Conservation (phyloP, 768 basidiomycete species). For the Mycena amicta region DNA sequence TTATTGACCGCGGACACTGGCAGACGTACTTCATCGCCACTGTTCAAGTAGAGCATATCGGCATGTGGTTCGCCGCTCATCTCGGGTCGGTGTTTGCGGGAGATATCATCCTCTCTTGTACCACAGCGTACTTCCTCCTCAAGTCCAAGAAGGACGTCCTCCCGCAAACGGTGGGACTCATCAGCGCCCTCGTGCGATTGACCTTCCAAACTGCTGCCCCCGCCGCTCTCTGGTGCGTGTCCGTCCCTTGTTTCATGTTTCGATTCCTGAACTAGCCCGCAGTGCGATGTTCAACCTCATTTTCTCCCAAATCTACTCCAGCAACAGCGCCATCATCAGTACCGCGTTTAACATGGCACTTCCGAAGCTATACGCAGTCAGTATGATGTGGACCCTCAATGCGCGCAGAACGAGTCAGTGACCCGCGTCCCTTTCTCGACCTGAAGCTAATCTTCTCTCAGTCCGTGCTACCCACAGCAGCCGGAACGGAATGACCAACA, state of each 20-base stretch:
- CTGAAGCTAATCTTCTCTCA: background rate
- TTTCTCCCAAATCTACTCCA: slow-evolving; percentile 33
- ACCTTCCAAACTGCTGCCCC: slow-evolving; percentile 35
- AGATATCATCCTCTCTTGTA: slow-evolving; percentile 29
- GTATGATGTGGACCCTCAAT: slow-evolving; percentile 42
- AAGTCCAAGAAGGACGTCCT: slow-evolving; percentile 30
- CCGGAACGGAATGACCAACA: slow-evolving; percentile 15
- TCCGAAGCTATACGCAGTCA: slow-evolving; percentile 38
- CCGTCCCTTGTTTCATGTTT: background rate
- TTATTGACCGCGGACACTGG: background rate
- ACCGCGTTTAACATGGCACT: slow-evolving; percentile 33
- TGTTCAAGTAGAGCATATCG: slow-evolving; percentile 20
- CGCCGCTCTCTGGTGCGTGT: slow-evolving; percentile 35
- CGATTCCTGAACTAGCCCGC: background rate
- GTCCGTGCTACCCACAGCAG: slow-evolving; percentile 23
- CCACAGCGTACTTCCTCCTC: slow-evolving; percentile 34
- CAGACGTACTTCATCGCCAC: slow-evolving; percentile 33
- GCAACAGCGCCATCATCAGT: slow-evolving; percentile 27
- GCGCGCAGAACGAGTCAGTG: slow-evolving; percentile 21
- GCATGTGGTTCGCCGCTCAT: slow-evolving; percentile 32
- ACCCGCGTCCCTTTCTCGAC: background rate
- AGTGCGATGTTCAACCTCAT: slow-evolving; percentile 39
- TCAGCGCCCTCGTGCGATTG: slow-evolving; percentile 33
- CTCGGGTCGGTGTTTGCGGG: slow-evolving; percentile 32
- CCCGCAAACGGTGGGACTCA: slow-evolving; percentile 32